Conservation (phyloP, 345 rosid species). For the Melastoma malabathricum region DNA sequence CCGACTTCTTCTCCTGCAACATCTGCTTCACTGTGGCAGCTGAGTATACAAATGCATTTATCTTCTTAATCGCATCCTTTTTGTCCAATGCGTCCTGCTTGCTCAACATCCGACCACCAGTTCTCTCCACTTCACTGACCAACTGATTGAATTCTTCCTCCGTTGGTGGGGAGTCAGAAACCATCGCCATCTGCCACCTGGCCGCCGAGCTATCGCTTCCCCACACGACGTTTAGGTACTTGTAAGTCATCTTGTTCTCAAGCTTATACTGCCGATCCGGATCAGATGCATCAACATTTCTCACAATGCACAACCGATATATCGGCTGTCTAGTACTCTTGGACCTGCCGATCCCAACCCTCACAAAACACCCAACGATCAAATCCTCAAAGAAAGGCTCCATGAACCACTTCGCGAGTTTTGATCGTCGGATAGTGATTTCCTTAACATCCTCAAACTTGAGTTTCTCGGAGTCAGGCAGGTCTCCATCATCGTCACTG, state of each 20-base stretch:
- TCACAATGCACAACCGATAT: conserved; percentile 81
- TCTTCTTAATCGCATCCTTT: conserved; percentile 61
- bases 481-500: conserved; percentile 75
- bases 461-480: conserved; percentile 40
- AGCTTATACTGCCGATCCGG: conserved; percentile 69
- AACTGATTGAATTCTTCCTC: conserved; percentile 88
- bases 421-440: conserved; percentile 75
- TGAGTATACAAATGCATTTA: conserved; percentile 71
- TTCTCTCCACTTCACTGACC: conserved; percentile 81
- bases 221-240: conserved; percentile 83
- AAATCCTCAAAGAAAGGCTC: conserved; percentile 98
- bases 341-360: conserved; percentile 90
- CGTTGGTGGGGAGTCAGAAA: conserved; percentile 76
- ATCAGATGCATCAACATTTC: conserved; percentile 82
- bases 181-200: conserved; percentile 99
- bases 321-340: conserved; percentile 41
- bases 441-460: conserved; percentile 73
- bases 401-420: conserved; percentile 94
- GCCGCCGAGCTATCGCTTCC: conserved; percentile 92
- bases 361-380: conserved; percentile 88
- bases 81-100: conserved; percentile 77
- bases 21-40: conserved; percentile 93
- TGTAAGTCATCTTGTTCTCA: conserved; percentile 68
- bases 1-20: conserved; percentile 93
- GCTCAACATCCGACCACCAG: conserved; percentile 69